These are phyloP conservation scores for Lecanicillium sp. DNA, from an alignment of 2,329 filamentous ascomycete genomes.

Conservation along the genomic window DNA sequence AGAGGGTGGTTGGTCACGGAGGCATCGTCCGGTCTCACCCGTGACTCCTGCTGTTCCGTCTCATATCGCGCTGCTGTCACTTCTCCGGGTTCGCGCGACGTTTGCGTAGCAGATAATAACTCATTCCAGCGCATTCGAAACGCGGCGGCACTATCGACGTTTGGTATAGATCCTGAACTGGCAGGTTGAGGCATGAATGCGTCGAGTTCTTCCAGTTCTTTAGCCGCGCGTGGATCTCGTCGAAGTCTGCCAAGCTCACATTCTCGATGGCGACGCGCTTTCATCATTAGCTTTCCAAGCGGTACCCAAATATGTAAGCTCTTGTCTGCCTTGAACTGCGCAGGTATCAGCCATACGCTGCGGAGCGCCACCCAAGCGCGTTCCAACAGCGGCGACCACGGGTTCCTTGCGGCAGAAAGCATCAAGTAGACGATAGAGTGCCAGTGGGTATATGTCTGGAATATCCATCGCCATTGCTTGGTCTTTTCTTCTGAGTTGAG, in stretches of 20 bases:
- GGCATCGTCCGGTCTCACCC: no score
- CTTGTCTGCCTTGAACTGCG: slow-evolving; percentile 17
- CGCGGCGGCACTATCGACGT: neutral
- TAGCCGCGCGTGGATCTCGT: slow-evolving; percentile 15
- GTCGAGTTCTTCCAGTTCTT: slow-evolving; percentile 21
- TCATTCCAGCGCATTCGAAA: no score
- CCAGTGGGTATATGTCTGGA: slow-evolving; percentile 52
- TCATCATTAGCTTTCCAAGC: slow-evolving; percentile 28
- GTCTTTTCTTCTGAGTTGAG: slow-evolving; percentile 41
- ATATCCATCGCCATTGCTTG: slow-evolving; percentile 49
- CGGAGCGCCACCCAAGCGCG: slow-evolving; percentile 39
- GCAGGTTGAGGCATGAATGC: slow-evolving; percentile 16
- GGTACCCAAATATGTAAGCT: slow-evolving; percentile 31
- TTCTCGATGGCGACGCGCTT: slow-evolving; percentile 27
- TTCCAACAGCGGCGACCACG: slow-evolving; percentile 37
- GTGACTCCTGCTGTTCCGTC: neutral
- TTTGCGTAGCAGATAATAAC: no score
- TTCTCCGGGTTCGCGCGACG: neutral
- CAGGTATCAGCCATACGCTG: slow-evolving; percentile 32
- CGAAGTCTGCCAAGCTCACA: slow-evolving; percentile 26
- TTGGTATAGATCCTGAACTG: slow-evolving; percentile 20
- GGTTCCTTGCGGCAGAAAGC: slow-evolving; percentile 37
- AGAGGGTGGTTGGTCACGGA: no score
- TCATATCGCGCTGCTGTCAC: no score
- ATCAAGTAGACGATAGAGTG: slow-evolving; percentile 49